Evolutionary conservation across 352 stramenopile species (phyloP), one percentile per base, ranked within the genome.

Genomic region (Plasmopara viticola): DNA sequence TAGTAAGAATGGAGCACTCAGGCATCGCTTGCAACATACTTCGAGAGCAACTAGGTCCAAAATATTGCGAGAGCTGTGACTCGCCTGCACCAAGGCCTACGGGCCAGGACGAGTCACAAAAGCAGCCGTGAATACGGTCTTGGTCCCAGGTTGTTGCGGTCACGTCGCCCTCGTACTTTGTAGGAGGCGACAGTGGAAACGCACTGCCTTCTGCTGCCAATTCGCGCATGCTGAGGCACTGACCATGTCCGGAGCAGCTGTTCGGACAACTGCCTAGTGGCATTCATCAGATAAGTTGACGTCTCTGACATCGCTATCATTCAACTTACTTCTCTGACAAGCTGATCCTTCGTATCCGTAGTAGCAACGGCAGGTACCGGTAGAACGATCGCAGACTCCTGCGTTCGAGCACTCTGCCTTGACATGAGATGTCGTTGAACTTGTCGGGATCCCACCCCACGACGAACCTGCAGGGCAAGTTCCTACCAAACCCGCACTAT

Each of bases 11-110:
- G 35, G 35, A 44, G 9, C n/a, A 33, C 15, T 34, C 20, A 38
- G 53, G 8, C 9, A 54, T 37, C 15, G 30, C 35, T 2, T 47
- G 2, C 0, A 25, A 55, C 68, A 38, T 70, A 89, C 82, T 63
- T 46, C 69, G 54, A 9, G 84, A 95, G 60, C 89, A 97, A 47
- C 95, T 86, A 14, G 78, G 58, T 6, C 87, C 87, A 53, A 97
- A 97, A 74, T 81, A 96, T 62, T 97, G 62, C 3, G 84, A 65
- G 31, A 82, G 68, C 56, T 97, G 90, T 4, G 68, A 76, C 51
- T 98, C 54, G 0, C 73, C 86, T 1, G 54, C 33, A 3, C 44
- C 86, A 1, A 97, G 70, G 6, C 81, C 79, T 4, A 94, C 84
- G 0, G 60, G 29, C 80, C 80, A 94, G 4, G 67, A 72, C 20